Base-by-base conservation (phyloP, 139 green algal species). In the Axilococcus clingmanii region DNA sequence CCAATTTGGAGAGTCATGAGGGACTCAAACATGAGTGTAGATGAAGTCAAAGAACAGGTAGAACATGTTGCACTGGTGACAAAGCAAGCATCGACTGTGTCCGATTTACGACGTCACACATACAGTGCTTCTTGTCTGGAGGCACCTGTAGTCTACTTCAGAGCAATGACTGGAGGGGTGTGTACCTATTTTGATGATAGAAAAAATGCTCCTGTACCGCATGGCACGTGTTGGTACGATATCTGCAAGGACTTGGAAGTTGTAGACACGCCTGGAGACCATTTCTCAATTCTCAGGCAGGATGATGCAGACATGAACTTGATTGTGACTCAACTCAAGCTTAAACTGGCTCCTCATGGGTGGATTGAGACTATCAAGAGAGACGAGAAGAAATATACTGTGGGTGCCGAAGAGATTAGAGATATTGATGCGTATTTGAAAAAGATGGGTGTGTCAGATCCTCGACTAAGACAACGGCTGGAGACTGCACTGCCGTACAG, bases 1-100 rank as follows among this genome's bases (percentile, higher is more conserved):
- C 84, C 84, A 42, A 85, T 94, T 53, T 94, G 81, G 78, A 64
- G 84, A 19, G 80, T 94, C 15, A 94, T 94, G 84, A 70, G 80
- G 23, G 74, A 84, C 37, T 65, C 82, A 24, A 79, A 84, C 50
- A 75, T 93, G 72, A 66, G 50, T 15, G 73, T 78, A 28, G 75
- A 74, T 44, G 74, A 88, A 52, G 81, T 89, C 52, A 53, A 45
- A 44, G 52, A 74, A 47, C 81, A 89, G 57, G 57, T 90, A 15
- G 30, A 72, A 47, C 67, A 78, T 47, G 81, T 94, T 46, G 82
- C 84, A 0, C 60, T 90, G 57, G 56, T 78, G 2, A 78, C 87
- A 50, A 94, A 94, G 70, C 62, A 78, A 44, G 84, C 75, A 36
- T 78, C 65, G 35, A 55, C 81, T 32, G 45, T 88, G 14, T 78